phyloP scores from a whole-genome alignment of 495 filamentous ascomycete species.

The Podospora bellae-mahoneyi region DNA sequence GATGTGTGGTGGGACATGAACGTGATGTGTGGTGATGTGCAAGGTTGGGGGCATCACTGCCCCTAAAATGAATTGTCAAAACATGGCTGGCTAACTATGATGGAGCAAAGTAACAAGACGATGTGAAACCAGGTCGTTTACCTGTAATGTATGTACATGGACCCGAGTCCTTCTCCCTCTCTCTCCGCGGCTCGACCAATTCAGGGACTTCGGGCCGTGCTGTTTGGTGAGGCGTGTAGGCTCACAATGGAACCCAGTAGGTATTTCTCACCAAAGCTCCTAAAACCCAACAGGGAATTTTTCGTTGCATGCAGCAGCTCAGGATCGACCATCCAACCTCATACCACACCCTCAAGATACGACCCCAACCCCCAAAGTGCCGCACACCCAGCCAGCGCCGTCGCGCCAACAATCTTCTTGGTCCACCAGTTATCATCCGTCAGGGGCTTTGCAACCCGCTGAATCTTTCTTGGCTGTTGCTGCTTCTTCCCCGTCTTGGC shows the following conservation, averaged over 20 bases:
- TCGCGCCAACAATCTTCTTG: slow-evolving; percentile 64
- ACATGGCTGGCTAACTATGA: neutral
- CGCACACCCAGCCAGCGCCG: slow-evolving; percentile 62
- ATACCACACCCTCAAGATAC: slow-evolving; percentile 37
- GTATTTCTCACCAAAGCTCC: too few species aligned
- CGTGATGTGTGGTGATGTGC: neutral
- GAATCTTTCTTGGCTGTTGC: neutral
- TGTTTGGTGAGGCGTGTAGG: too few species aligned
- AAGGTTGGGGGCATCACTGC: neutral
- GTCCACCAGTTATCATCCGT: slow-evolving; percentile 64
- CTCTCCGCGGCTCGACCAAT: neutral
- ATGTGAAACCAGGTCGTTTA: neutral
- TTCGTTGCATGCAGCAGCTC: too few species aligned
- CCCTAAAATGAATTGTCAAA: neutral
- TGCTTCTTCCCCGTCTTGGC: slow-evolving; percentile 36
- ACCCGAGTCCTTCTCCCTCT: neutral
- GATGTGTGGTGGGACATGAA: neutral
- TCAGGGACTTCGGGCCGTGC: neutral
- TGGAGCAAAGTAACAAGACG: neutral
- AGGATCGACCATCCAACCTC: neutral
- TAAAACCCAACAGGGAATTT: too few species aligned
- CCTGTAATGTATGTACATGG: neutral
- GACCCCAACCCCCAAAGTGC: slow-evolving; percentile 66
- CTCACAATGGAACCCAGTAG: too few species aligned
- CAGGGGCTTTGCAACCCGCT: slow-evolving; percentile 56